Evolutionary conservation across 495 filamentous ascomycete genomes (phyloP), one percentile per base, ranked within the genome.

Genomic region (Penicillium maclennaniae): DNA sequence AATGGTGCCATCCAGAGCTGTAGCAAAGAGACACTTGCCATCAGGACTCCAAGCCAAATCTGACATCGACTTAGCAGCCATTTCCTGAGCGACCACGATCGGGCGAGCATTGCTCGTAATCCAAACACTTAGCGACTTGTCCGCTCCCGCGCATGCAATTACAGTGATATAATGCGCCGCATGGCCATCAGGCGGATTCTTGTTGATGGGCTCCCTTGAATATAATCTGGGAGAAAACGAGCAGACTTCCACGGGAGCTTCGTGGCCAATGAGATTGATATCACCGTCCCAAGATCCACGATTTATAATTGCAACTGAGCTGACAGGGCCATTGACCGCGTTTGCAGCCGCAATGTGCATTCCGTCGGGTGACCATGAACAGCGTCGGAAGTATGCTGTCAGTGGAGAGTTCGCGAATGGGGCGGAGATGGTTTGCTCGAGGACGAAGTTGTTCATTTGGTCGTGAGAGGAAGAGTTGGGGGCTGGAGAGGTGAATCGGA

Each of bases 331-430:
- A 63, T 99, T 99, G 16, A 92, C 88, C 0, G 93, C 91, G 71
- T 99, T 97, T 7, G 93, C 89, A 23, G 92, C 95, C 1, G 95
- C 95, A 56, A 99, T 97, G 61, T 97, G 93, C 65, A 91, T 88
- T 7, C 93, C 93, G 69, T 99, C 93, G 0, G 93, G 93, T 0
- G 90, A 95, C 93, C 93, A 99, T 3, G 92, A 96, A 60, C 91
- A 96, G 49, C 93, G 81, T 43, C 93, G 83, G 67, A 99, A 99
- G 70, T 99, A 99, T 6, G 93, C 96, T 0, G 93, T 97, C 16
- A 99, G 74, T 16, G 93, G 93, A 10, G 89, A 95, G 50, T 87
- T 86, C 49, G 81, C 75, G 65, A 99, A 99, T 3, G 93, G 95
- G 0, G 79, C 74, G 38, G 80, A 81, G 54, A 99, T 95, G 5